Evolutionary conservation across 2,329 filamentous ascomycete species (phyloP).

Genomic region (Parascedosporium putredinis): DNA sequence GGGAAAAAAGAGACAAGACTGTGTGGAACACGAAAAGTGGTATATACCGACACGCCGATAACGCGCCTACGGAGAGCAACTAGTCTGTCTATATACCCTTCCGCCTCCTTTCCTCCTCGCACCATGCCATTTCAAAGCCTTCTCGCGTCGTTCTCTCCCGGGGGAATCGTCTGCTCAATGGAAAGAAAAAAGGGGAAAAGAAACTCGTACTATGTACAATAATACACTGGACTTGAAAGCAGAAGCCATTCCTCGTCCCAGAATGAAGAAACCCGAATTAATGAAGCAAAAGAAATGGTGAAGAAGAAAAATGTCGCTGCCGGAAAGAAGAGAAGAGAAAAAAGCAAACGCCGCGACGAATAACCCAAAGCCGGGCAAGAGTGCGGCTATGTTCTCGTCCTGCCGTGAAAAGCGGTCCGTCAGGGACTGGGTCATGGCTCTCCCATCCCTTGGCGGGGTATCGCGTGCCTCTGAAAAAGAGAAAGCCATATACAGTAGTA

Average conservation of each 20-base stretch:
- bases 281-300: too few species aligned
- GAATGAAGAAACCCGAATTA: too few species aligned
- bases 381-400: too few species aligned
- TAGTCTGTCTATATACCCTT: neutral
- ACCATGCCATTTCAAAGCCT: neutral
- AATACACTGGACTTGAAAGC: neutral
- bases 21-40: neutral
- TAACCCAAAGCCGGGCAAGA: too few species aligned
- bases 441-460: too few species aligned
- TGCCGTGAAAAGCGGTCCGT: too few species aligned
- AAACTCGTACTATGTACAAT: conserved; percentile 1
- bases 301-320: too few species aligned
- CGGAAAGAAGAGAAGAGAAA: neutral
- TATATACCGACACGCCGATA: conserved; percentile 1
- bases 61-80: neutral
- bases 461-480: too few species aligned
- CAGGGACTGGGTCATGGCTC: too few species aligned
- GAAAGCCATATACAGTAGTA: too few species aligned
- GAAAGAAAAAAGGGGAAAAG: neutral
- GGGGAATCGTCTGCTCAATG: neutral
- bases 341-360: neutral
- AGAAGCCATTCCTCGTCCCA: neutral
- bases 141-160: neutral
- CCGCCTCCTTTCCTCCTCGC: neutral
- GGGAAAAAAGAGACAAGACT: neutral